A percentile compares a stretch with the other conserved stretches of the same genome.
phyloP scores from a whole-genome alignment of 495 filamentous ascomycete species.

The Arthonia radiata region DNA sequence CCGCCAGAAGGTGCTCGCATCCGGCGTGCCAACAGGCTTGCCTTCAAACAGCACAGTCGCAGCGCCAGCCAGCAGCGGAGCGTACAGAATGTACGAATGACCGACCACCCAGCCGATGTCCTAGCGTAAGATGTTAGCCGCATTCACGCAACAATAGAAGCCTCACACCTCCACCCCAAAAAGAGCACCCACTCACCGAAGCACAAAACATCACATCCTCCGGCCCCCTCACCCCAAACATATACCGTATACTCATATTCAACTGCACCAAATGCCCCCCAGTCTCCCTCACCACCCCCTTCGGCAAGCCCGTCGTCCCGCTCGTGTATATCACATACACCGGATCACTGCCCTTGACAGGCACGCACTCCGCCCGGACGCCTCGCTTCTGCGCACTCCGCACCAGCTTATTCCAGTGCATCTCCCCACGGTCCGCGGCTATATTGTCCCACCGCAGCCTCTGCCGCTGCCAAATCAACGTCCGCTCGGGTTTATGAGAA shows the following conservation, averaged over 20 bases:
- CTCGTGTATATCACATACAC: conserved; percentile 84
- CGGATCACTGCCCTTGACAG: conserved; percentile 48
- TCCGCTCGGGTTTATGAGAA: conserved; percentile 16
- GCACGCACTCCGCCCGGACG: conserved; percentile 41
- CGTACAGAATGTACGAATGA: conserved; percentile 70
- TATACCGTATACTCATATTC: conserved; percentile 46
- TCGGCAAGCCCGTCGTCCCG: conserved; percentile 66
- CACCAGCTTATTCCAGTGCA: conserved; percentile 56
- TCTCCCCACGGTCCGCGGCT: conserved; percentile 35
- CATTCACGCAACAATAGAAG: no score
- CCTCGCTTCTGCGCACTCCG: conserved; percentile 38
- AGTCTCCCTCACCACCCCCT: conserved; percentile 65
- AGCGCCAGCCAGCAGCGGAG: conserved; percentile 57
- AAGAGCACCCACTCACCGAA: no score
- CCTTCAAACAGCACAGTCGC: conserved; percentile 79
- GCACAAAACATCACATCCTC: conserved; percentile 69
- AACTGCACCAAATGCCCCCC: conserved; percentile 71
- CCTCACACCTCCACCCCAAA: no score
- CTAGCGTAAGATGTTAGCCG: no score
- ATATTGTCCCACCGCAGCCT: conserved; percentile 48
- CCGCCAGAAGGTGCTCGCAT: conserved; percentile 71
- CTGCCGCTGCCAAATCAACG: conserved; percentile 59
- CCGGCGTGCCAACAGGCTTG: conserved; percentile 73
- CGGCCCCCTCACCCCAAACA: conserved; percentile 58
- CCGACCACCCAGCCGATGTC: conserved; percentile 75